Evolutionary conservation across 2,329 filamentous ascomycete genomes (phyloP), one percentile per base, ranked within the genome.

Genomic region (Chalaropsis ovoidea): DNA sequence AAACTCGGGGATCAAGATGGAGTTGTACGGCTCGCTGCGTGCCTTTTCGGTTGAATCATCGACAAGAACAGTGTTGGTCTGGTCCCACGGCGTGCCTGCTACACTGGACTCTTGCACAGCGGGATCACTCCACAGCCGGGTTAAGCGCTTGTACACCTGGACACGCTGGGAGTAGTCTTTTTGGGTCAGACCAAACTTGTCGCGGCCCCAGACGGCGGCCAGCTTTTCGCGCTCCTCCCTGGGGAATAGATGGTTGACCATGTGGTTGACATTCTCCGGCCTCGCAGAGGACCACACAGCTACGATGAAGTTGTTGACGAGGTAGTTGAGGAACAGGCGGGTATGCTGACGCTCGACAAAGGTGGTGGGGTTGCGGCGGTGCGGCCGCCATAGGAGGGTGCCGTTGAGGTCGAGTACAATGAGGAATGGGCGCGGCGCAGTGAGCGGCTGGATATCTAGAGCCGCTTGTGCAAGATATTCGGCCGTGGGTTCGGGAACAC

Each of bases 321-420:
- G 82, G 73, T 91, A 90, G 35, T 80, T 72, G 2, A 97, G 76
- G 74, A 99, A 96, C 0, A 76, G 70, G 2, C 77, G 71, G 0
- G 94, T 81, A 69, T 86, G 80, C 0, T 89, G 89, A 0, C 94
- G 87, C 69, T 81, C 76, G 54, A 85, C 76, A 72, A 91, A 89
- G 52, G 74, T 73, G 10, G 78, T 80, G 6, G 76, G 75, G 1
- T 71, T 72, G 2, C 76, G 71, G 58, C 78, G 77, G 63, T 78
- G 79, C 8, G 85, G 86, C 4, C 94, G 87, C 76, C 83, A 81
- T 43, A 97, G 81, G 0, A 99, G 80, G 0, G 93, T 96, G 68
- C 94, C 94, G 74, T 97, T 99, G 45, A 99, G 82, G 75, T 99
- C 94, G 68, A 97, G 83, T 60, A 97, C 83, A 62, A 99, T 79